A percentile compares a stretch with the other conserved stretches of the same genome.
Conservation (phyloP, 192 early-diverging fungal species). For the Gonapodya sp. region DNA sequence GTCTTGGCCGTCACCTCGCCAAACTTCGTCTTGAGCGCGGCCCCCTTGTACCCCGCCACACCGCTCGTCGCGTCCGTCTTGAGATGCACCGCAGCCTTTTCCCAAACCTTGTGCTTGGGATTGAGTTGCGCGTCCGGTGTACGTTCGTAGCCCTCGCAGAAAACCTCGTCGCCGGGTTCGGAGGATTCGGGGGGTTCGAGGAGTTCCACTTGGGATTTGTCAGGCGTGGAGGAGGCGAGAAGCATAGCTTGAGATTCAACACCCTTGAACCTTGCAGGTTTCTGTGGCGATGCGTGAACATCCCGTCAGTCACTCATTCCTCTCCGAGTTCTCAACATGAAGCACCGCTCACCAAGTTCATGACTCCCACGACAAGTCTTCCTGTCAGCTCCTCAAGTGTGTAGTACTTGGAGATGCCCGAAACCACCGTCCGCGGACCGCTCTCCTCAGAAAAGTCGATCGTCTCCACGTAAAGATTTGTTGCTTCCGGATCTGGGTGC, state of each 20-base stretch:
- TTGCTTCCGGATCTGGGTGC: slow-evolving; percentile 35
- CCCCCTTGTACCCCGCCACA: not conserved
- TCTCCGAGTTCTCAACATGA: not conserved
- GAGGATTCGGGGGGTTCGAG: slow-evolving; percentile 39
- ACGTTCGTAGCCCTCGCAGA: slow-evolving; percentile 39
- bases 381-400: slow-evolving; percentile 43
- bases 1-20: not conserved
- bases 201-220: slow-evolving; percentile 43
- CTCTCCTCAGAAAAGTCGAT: slow-evolving; percentile 50
- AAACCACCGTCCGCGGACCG: slow-evolving; percentile 56
- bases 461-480: slow-evolving; percentile 45
- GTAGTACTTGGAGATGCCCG: slow-evolving; percentile 47
- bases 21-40: not conserved
- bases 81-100: slow-evolving; percentile 44
- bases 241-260: slow-evolving; percentile 57
- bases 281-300: slow-evolving; percentile 18
- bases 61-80: slow-evolving; percentile 19
- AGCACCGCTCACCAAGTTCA: slow-evolving; percentile 27
- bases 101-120: slow-evolving; percentile 55
- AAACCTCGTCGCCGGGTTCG: slow-evolving; percentile 39
- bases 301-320: too few relatives aligned
- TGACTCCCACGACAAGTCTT: slow-evolving; percentile 43
- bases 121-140: slow-evolving; percentile 40
- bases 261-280: slow-evolving; percentile 53
- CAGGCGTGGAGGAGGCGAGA: slow-evolving; percentile 43